These are phyloP conservation scores for Lecanicillium sp. DNA, from an alignment of 2,329 filamentous ascomycete species.

Conservation along the genomic window DNA sequence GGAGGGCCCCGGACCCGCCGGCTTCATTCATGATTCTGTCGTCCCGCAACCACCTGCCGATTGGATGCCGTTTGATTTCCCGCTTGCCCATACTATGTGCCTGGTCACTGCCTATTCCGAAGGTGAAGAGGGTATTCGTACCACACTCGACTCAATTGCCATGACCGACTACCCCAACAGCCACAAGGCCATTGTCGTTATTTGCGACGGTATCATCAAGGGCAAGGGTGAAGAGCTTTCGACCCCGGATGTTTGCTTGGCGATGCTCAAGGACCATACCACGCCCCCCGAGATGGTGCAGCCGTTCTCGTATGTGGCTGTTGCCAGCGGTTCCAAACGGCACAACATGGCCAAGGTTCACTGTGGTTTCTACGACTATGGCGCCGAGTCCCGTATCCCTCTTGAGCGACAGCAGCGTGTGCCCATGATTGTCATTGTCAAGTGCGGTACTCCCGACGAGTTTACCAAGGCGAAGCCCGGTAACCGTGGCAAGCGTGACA, in stretches of 20 bases:
- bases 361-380: slow-evolving; percentile 97
- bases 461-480: slow-evolving; percentile 75
- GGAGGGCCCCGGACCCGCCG: slow-evolving; percentile 73
- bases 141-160: slow-evolving; percentile 90
- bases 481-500: slow-evolving; percentile 97
- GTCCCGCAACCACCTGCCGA: slow-evolving; percentile 94
- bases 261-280: slow-evolving; percentile 92
- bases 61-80: slow-evolving; percentile 95
- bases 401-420: slow-evolving; percentile 88
- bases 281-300: slow-evolving; percentile 73
- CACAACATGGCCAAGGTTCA: slow-evolving; percentile 99
- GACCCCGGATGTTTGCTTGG: slow-evolving; percentile 81
- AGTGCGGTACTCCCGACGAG: slow-evolving; percentile 90
- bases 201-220: slow-evolving; percentile 97
- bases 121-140: slow-evolving; percentile 84
- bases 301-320: slow-evolving; percentile 91
- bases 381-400: slow-evolving; percentile 69
- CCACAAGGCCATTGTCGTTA: slow-evolving; percentile 92
- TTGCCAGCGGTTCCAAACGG: slow-evolving; percentile 89
- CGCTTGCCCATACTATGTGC: slow-evolving; percentile 87
- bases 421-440: slow-evolving; percentile 94
- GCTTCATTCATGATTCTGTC: slow-evolving; percentile 94
- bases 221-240: slow-evolving; percentile 80
- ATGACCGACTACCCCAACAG: slow-evolving; percentile 99
- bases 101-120: slow-evolving; percentile 96